Percentiles rank a stretch among this genome's conserved stretches.
These are phyloP conservation scores for Olyra latifolia DNA, from an alignment of 176 grass and related monocot species.

Conservation along the genomic window DNA sequence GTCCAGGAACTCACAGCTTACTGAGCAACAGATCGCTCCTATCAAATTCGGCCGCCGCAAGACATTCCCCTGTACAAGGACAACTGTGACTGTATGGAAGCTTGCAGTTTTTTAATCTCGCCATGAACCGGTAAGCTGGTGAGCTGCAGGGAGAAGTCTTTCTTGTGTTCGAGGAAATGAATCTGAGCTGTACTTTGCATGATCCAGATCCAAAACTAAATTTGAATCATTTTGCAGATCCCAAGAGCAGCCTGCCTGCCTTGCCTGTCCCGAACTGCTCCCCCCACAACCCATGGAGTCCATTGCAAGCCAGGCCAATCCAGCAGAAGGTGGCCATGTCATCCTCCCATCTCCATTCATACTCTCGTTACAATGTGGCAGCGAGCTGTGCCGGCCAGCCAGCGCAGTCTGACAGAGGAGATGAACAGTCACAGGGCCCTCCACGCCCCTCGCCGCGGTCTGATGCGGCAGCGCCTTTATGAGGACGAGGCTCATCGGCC, in stretches of 20 bases:
- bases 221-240: slow-evolving; percentile 66
- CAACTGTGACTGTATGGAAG: slow-evolving; percentile 32
- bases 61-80: slow-evolving; percentile 42
- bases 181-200: slow-evolving; percentile 42
- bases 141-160: background rate
- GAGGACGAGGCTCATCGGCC: slow-evolving; percentile 43
- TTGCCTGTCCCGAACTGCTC: slow-evolving; percentile 36
- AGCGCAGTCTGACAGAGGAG: slow-evolving; percentile 48
- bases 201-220: slow-evolving; percentile 65
- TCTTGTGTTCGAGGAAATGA: slow-evolving; percentile 37
- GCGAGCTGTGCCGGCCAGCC: slow-evolving; percentile 34
- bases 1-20: slow-evolving; percentile 3
- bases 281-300: slow-evolving; percentile 43
- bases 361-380: slow-evolving; percentile 29
- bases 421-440: slow-evolving; percentile 46
- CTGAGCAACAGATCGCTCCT: background rate
- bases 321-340: slow-evolving; percentile 41
- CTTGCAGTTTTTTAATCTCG: slow-evolving; percentile 26
- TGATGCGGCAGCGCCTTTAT: slow-evolving; percentile 40
- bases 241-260: slow-evolving; percentile 33
- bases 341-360: slow-evolving; percentile 36
- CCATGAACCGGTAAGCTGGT: slow-evolving; percentile 27
- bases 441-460: slow-evolving; percentile 18
- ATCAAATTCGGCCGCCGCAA: background rate
- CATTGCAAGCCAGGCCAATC: slow-evolving; percentile 42